These are phyloP conservation scores for Rhodotorula sphaerocarpa DNA, from an alignment of 768 basidiomycete genomes.

Conservation along the genomic window DNA sequence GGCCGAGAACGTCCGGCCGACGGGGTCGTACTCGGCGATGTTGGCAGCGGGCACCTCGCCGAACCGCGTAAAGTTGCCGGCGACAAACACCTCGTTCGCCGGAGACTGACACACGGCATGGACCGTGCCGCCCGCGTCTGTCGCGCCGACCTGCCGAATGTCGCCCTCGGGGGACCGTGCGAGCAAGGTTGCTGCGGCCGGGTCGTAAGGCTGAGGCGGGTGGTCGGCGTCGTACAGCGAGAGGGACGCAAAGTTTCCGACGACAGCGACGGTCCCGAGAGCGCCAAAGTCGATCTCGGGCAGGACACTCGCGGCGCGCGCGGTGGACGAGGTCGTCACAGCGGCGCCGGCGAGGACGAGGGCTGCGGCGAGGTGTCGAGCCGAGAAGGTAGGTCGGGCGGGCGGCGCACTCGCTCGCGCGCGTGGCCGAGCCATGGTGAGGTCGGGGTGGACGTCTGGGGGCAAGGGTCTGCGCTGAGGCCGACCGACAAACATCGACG, in stretches of 20 bases:
- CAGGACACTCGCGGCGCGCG: constrained; percentile 8
- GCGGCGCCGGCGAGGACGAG: neutral
- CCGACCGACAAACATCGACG: neutral
- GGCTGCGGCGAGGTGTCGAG: neutral
- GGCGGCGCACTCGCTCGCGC: neutral
- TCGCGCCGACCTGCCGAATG: constrained; percentile 63
- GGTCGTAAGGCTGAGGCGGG: constrained; percentile 52
- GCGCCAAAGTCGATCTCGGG: constrained; percentile 56
- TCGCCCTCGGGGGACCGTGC: constrained; percentile 53
- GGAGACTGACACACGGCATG: constrained; percentile 55
- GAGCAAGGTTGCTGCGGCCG: constrained; percentile 50
- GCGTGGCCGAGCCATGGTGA: constrained; percentile 19
- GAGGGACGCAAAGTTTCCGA: constrained; percentile 80
- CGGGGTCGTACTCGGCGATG: constrained; percentile 59
- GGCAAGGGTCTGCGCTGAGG: too few relatives aligned
- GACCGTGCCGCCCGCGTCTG: constrained; percentile 70
- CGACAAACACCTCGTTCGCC: constrained; percentile 51
- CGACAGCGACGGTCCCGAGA: constrained; percentile 85
- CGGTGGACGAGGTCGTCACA: neutral
- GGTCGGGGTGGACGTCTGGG: neutral
- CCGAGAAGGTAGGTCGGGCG: neutral
- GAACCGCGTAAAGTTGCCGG: constrained; percentile 72
- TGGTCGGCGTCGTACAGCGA: constrained; percentile 64
- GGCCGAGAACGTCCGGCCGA: constrained; percentile 54
- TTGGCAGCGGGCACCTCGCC: constrained; percentile 57